A percentile compares a stretch with the other conserved stretches of the same genome.
Evolutionary conservation across 306 rosid genomes (phyloP).

Genomic region (Lablab purpureus): DNA sequence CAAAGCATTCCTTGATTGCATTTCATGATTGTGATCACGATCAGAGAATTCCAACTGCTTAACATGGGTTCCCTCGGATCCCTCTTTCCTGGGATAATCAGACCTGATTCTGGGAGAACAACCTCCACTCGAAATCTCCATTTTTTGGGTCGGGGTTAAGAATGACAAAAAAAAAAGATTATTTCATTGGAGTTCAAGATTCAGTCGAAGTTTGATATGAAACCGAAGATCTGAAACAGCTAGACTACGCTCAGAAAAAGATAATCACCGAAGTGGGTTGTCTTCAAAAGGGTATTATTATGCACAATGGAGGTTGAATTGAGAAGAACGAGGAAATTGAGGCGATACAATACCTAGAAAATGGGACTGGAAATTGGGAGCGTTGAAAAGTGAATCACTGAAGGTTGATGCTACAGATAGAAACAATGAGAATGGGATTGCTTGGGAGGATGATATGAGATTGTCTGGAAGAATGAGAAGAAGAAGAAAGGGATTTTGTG

Average conservation of each 20-base stretch:
- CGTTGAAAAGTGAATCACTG: slow-evolving; percentile 14
- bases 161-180: not conserved
- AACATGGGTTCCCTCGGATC: slow-evolving; percentile 57
- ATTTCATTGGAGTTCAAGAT: slow-evolving; percentile 40
- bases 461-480: slow-evolving; percentile 12
- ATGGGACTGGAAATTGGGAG: not conserved
- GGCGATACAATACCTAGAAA: slow-evolving; percentile 42
- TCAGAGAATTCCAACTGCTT: slow-evolving; percentile 50
- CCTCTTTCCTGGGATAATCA: slow-evolving; percentile 65
- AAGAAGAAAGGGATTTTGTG: slow-evolving; percentile 38
- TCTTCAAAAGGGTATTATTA: not conserved
- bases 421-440: slow-evolving; percentile 10
- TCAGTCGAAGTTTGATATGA: not conserved
- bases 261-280: slow-evolving; percentile 27
- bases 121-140: slow-evolving; percentile 65
- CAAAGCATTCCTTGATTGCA: slow-evolving; percentile 85
- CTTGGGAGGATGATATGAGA: no score
- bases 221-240: slow-evolving; percentile 50
- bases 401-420: not conserved
- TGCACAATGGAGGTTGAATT: slow-evolving; percentile 35
- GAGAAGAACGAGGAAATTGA: slow-evolving; percentile 46
- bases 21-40: slow-evolving; percentile 38
- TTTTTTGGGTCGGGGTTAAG: slow-evolving; percentile 46
- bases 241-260: slow-evolving; percentile 35
- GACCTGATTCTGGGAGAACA: slow-evolving; percentile 65